These are phyloP conservation scores for Fusarium phyllophilum DNA, from an alignment of 2,329 filamentous ascomycete genomes.

Conservation along the genomic window DNA sequence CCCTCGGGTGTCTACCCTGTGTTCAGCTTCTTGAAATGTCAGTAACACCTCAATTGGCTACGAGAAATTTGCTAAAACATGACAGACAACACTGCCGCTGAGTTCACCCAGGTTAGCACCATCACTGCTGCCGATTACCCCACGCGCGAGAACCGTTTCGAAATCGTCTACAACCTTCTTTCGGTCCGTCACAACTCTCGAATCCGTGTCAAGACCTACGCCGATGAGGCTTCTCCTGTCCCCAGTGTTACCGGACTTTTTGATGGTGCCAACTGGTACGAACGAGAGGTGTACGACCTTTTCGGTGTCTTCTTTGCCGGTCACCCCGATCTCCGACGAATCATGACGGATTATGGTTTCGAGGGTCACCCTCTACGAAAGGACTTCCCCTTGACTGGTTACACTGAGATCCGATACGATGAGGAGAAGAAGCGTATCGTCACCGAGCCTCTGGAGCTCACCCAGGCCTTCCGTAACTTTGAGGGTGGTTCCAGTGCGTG, in stretches of 20 bases:
- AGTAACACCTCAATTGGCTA: constrained; percentile 27
- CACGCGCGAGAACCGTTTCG: constrained; percentile 93
- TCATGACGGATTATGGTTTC: constrained; percentile 99
- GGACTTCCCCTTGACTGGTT: constrained; percentile 97
- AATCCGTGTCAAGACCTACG: constrained; percentile 98
- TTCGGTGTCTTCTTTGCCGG: constrained; percentile 97
- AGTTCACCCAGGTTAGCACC: constrained; percentile 92
- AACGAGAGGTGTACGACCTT: constrained; percentile 96
- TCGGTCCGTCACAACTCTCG: constrained; percentile 96
- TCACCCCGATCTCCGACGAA: constrained; percentile 94
- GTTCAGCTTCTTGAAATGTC: constrained; percentile 90
- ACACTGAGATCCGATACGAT: constrained; percentile 97
- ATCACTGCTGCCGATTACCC: constrained; percentile 97
- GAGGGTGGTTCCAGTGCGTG: constrained; percentile 83
- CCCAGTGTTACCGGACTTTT: constrained; percentile 87
- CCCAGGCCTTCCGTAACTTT: constrained; percentile 98
- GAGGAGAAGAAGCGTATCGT: constrained; percentile 99
- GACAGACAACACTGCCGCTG: constrained; percentile 90
- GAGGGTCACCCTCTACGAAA: constrained; percentile 97
- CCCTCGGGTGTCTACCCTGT: constrained; percentile 90
- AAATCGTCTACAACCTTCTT: constrained; percentile 97
- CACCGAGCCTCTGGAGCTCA: constrained; percentile 95
- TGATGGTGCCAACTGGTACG: constrained; percentile 98
- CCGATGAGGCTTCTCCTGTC: constrained; percentile 93
- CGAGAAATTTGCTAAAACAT: constrained; percentile 10